Evolutionary conservation across 192 early-diverging fungal species (phyloP).

Genomic region (Oehlia diaphana): DNA sequence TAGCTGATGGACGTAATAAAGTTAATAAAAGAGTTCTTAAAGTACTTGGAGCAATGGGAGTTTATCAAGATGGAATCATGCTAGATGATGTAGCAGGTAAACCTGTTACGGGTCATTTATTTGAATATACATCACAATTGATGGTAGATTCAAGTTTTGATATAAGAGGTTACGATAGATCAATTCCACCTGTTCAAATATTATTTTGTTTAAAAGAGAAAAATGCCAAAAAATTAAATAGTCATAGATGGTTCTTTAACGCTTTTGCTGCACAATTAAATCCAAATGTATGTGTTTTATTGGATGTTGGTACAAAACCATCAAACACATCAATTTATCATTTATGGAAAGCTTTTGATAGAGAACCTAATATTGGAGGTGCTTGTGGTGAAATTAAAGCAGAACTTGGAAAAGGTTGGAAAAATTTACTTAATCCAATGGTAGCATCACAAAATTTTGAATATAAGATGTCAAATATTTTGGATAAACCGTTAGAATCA

Average conservation of each 20-base stretch:
- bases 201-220: constrained; percentile 93
- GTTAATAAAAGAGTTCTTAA: constrained; percentile 69
- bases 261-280: constrained; percentile 80
- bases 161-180: constrained; percentile 65
- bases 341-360: constrained; percentile 91
- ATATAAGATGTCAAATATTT: constrained; percentile 97
- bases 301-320: constrained; percentile 94
- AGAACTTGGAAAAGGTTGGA: constrained; percentile 71
- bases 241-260: constrained; percentile 97
- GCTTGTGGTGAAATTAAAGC: constrained; percentile 95
- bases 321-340: constrained; percentile 83
- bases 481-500: constrained; percentile 96
- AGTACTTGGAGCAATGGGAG: constrained; percentile 84
- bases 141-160: constrained; percentile 63
- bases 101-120: constrained; percentile 79
- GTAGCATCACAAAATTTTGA: constrained; percentile 98
- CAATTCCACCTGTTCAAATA: constrained; percentile 83
- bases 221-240: constrained; percentile 94
- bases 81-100: constrained; percentile 68
- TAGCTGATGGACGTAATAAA: constrained; percentile 86
- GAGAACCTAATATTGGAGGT: constrained; percentile 78
- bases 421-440: constrained; percentile 80
- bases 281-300: constrained; percentile 87
- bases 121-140: constrained; percentile 88
- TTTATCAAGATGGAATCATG: constrained; percentile 72